Evolutionary conservation across 2,329 filamentous ascomycete genomes (phyloP), one percentile per base, ranked within the genome.

Genomic region (Diaporthe vaccinii): DNA sequence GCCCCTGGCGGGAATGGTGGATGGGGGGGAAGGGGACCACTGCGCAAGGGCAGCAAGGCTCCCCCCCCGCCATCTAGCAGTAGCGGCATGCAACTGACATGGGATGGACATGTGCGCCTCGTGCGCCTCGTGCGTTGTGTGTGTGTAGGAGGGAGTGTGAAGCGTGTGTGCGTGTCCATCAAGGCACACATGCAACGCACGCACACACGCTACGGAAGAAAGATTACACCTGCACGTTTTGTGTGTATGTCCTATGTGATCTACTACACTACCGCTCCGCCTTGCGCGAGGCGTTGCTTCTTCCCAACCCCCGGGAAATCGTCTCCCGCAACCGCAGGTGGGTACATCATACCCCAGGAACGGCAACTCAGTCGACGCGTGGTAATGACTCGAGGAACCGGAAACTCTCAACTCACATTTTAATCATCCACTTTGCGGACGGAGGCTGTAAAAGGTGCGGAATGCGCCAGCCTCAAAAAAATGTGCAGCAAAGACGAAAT

Each of bases 21-120:
- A 22, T 55, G n/a, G 57, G 58, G 20, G 14, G 58, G 34, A 9
- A 9, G 25, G 51, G 51, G n/a, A 53, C n/a, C 36, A 39, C 12
- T 9, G 39, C 41, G 61, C 20, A 51, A 25, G 28, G 44, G 41
- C 41, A 39, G 0, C 36, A 39, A 39, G 36, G 36, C 36, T 39
- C 36, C 41, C 41, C 4, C 28, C 61, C 44, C 61, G 44, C 61
- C 61, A 34, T 51, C 20, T 28, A 31, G 22, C 17, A 15, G 36
- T 20, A 15, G n/a, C n/a, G 15, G 10, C 28, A 62, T 34, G 41
- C 41, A 46, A 12, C 17, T 61, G 20, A 67, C 61, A 67, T 67
- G 61, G 61, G 61, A 67, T 51, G 61, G 61, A 65, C 22, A 61
- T 61, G 58, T 61, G 36, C 36, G 58, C 58, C 53, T 57, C 28